phyloP scores from a whole-genome alignment of 257 asterid genomes.

The Avicennia marina region DNA sequence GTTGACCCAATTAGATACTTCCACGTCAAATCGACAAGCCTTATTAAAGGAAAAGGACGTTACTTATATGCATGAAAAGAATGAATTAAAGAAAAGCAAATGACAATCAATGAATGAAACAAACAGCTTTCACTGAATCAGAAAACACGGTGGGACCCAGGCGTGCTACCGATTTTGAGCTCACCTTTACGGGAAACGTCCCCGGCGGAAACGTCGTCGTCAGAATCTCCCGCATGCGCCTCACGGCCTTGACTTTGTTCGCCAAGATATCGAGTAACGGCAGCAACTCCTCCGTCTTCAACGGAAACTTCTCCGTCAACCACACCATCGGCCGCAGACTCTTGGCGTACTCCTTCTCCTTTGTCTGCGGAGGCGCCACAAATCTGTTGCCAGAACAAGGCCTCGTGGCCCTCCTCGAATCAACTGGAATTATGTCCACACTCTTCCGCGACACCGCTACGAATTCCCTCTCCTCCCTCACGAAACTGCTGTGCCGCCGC shows the following conservation, averaged over 20 bases:
- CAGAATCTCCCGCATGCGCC: constrained; percentile 91
- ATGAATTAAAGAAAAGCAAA: constrained; percentile 22
- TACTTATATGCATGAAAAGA: constrained; percentile 56
- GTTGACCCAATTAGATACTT: constrained; percentile 21
- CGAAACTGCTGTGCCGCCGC: constrained; percentile 87
- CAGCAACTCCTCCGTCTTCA: constrained; percentile 85
- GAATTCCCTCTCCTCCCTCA: constrained; percentile 69
- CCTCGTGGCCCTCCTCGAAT: constrained; percentile 33
- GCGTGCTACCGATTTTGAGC: constrained; percentile 6
- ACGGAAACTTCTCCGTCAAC: constrained; percentile 88
- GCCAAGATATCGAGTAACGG: constrained; percentile 90
- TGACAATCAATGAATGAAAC: constrained; percentile 19
- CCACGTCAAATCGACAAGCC: constrained; percentile 27
- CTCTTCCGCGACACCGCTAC: constrained; percentile 79
- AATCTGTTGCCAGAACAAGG: constrained; percentile 27
- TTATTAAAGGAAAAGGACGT: constrained; percentile 22
- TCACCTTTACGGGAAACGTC: constrained; percentile 95
- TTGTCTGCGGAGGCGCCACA: constrained; percentile 70
- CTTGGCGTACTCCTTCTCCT: constrained; percentile 85
- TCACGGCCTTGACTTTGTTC: constrained; percentile 79
- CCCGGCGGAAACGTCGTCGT: constrained; percentile 90
- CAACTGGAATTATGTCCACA: constrained; percentile 76
- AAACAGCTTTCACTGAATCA: constrained; percentile 31
- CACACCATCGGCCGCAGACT: constrained; percentile 71
- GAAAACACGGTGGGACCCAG: constrained; percentile 27